phyloP scores from a whole-genome alignment of 2,329 filamentous ascomycete species.

The Beauveria brongniartii region DNA sequence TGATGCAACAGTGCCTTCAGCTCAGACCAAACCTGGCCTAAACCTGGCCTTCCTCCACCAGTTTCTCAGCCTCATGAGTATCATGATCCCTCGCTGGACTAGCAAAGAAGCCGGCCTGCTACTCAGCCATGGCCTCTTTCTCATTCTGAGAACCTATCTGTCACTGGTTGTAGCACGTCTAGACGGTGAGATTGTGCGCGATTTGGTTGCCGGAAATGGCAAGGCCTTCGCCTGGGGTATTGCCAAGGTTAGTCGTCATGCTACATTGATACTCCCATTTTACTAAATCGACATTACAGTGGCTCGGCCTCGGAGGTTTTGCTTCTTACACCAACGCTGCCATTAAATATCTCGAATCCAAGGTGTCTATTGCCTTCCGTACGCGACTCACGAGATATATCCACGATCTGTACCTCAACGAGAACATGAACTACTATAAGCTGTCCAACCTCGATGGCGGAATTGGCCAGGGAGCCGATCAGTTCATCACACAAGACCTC shows the following conservation, averaged over 20 bases:
- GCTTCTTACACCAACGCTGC: slow-evolving; percentile 97
- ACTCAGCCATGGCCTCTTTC: slow-evolving; percentile 78
- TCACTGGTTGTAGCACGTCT: slow-evolving; percentile 87
- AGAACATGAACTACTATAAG: slow-evolving; percentile 95
- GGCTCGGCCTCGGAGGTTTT: slow-evolving; percentile 87
- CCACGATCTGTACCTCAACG: slow-evolving; percentile 91
- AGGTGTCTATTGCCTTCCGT: slow-evolving; percentile 96
- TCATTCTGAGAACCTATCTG: slow-evolving; percentile 88
- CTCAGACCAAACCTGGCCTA: slow-evolving; percentile 85
- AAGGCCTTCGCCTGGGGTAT: slow-evolving; percentile 83
- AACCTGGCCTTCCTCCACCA: slow-evolving; percentile 96
- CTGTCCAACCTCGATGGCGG: slow-evolving; percentile 87
- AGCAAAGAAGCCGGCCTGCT: slow-evolving; percentile 93
- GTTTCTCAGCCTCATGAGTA: slow-evolving; percentile 90
- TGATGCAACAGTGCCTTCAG: slow-evolving; percentile 70
- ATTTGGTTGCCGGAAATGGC: slow-evolving; percentile 91
- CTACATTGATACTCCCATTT: neutral
- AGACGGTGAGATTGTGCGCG: slow-evolving; percentile 92
- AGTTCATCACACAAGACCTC: slow-evolving; percentile 95
- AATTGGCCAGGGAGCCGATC: slow-evolving; percentile 83
- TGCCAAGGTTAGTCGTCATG: slow-evolving; percentile 49
- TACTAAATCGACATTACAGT: slow-evolving; percentile 34
- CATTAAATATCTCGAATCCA: slow-evolving; percentile 97
- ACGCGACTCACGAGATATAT: slow-evolving; percentile 93
- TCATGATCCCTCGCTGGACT: slow-evolving; percentile 92